Percentiles rank a stretch among this genome's conserved stretches.
These are phyloP conservation scores for Periconia sp. DNA, from an alignment of 2,329 filamentous ascomycete species.

Conservation along the genomic window DNA sequence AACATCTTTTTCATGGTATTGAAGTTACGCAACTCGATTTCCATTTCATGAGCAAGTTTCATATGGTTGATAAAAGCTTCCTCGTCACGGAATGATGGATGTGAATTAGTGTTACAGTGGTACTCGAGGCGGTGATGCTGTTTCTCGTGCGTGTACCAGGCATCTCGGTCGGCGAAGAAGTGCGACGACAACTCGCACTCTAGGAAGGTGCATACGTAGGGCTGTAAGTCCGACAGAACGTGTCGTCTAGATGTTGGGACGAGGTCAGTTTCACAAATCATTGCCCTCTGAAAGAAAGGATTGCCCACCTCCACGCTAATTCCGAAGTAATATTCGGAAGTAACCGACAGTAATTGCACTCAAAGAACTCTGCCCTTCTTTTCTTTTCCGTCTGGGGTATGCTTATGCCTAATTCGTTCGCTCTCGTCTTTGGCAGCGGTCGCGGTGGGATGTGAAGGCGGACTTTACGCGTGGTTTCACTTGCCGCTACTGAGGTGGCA, in stretches of 20 bases:
- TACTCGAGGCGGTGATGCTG: slow-evolving; percentile 4
- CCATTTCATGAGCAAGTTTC: not conserved
- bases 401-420: not conserved
- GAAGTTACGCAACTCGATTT: not conserved
- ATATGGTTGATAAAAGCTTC: slow-evolving; percentile 8
- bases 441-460: slow-evolving; percentile 3
- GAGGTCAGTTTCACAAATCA: not conserved
- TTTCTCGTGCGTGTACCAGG: slow-evolving; percentile 6
- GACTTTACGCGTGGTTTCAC: slow-evolving; percentile 1
- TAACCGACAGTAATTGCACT: slow-evolving; percentile 11
- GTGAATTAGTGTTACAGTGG: slow-evolving; percentile 8
- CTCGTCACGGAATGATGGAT: not conserved
- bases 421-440: not conserved
- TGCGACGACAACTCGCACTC: slow-evolving; percentile 6
- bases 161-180: slow-evolving; percentile 8
- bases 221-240: slow-evolving; percentile 6
- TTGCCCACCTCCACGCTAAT: slow-evolving; percentile 1
- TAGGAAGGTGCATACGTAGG: slow-evolving; percentile 7
- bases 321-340: slow-evolving; percentile 2
- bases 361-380: slow-evolving; percentile 3
- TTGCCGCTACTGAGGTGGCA: slow-evolving; percentile 6
- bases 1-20: not conserved
- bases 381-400: not conserved
- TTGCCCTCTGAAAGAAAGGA: not conserved
- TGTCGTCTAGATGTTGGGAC: not conserved